Evolutionary conservation across 78 protist genomes (phyloP), one percentile per base, ranked within the genome.

Genomic region (Dictyostelium intermedium): DNA sequence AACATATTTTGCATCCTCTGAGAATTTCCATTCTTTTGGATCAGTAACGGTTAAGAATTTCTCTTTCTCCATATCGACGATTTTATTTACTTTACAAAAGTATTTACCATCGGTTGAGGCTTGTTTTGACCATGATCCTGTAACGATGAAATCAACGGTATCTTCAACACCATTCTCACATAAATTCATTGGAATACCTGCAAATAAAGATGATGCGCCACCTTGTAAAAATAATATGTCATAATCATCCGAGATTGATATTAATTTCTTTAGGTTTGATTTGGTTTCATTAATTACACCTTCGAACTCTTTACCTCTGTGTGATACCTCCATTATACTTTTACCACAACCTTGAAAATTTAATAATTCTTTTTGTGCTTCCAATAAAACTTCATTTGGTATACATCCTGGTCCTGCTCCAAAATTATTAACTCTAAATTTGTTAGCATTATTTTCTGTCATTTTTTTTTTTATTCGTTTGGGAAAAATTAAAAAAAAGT

Each of bases 341-440:
- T 96, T 91, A 34, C 99, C 99, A 18, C 61, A 41, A 10, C 97
- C 97, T 73, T 85, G 70, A 27, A 93, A 97, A 79, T 94, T 77
- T 30, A 98, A 87, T 10, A 98, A 45, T 39, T 98, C 98, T 25
- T 32, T 63, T 76, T 87, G 95, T 30, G 98, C 99, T 41, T 82
- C 35, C 23, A 60, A 10, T 13, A 99, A 72, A 60, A 99, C 99
- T 10, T 35, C 94, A 13, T 14, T 78, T 45, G 99, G 99, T 11
- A 98, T 85, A 50, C 66, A 25, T 14, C 99, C 98, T 76, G 99
- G 99, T 20, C 99, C 99, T 14, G 99, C 99, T 56, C 97, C 87
- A 83, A 98, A 98, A 95, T 98, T 98, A 11, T 72, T 27, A 50
- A 83, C 96, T 74, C 91, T 92, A 25, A 72, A 72, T 80, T 77